A percentile compares a stretch with the other conserved stretches of the same genome.
phyloP scores from a whole-genome alignment of 1,284 basidiomycete genomes.

The Rhodotorula sp. region DNA sequence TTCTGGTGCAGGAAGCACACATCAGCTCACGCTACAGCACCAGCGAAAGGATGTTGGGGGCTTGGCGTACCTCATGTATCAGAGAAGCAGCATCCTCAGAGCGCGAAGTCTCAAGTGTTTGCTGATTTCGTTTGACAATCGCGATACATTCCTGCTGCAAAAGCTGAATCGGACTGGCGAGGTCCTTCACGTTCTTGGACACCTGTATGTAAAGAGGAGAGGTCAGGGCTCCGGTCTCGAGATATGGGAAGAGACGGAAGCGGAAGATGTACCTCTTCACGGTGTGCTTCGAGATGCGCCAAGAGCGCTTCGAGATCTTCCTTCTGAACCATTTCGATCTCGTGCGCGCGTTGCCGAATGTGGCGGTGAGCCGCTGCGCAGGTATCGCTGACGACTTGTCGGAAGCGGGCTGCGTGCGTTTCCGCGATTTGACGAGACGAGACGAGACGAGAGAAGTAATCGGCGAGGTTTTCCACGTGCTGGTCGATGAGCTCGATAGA shows the following conservation, averaged over 20 bases:
- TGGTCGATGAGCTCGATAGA: constrained; percentile 1
- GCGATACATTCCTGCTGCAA: constrained; percentile 12
- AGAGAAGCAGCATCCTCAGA: constrained; percentile 22
- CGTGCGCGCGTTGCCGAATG: neutral
- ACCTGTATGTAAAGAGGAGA: neutral
- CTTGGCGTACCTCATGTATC: constrained; percentile 31
- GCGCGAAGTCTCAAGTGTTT: constrained; percentile 3
- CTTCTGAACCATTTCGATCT: constrained; percentile 3
- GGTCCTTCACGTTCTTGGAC: neutral
- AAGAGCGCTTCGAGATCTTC: constrained; percentile 5
- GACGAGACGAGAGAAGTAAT: constrained; percentile 4
- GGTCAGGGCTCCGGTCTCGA: neutral
- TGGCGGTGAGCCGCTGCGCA: constrained; percentile 11
- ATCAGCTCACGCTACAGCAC: neutral
- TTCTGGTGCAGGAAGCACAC: constrained; percentile 16
- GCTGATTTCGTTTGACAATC: constrained; percentile 9
- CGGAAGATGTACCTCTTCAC: neutral
- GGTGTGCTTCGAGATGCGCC: constrained; percentile 4
- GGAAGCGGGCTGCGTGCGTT: constrained; percentile 1
- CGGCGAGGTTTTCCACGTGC: neutral
- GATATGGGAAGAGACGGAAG: too few species aligned
- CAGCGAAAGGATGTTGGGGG: too few species aligned
- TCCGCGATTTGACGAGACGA: neutral
- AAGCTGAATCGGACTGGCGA: constrained; percentile 9
- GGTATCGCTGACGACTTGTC: constrained; percentile 24